Conservation (phyloP, 1,284 basidiomycete species). For the Takashimella tepidaria region DNA sequence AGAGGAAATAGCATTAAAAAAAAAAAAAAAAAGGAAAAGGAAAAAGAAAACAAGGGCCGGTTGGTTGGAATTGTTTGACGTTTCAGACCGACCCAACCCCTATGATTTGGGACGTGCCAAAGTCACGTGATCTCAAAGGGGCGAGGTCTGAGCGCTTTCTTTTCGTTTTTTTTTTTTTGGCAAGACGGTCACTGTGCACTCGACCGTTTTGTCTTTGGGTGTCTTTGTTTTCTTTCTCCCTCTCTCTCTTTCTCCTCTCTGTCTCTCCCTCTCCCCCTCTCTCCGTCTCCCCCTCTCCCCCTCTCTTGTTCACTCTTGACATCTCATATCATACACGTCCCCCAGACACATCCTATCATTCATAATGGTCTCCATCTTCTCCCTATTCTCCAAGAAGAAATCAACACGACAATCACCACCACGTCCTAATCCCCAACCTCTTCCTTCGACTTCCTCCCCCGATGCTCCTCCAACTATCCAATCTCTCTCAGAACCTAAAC, state of each 20-base stretch:
- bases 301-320: not conserved
- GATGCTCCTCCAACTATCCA: too few species aligned
- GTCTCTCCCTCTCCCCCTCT: not conserved
- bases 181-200: not conserved
- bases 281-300: not conserved
- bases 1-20: too few species aligned
- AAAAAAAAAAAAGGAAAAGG: too few species aligned
- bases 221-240: not conserved
- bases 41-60: too few species aligned
- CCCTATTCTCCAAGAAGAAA: conserved; percentile 36
- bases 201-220: too few species aligned
- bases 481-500: too few species aligned
- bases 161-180: not conserved
- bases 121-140: not conserved
- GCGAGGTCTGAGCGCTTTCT: not conserved
- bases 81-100: not conserved
- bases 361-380: conserved; percentile 34
- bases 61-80: too few species aligned
- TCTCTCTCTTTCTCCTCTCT: not conserved
- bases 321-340: too few species aligned
- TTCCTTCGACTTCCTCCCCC: conserved; percentile 1
- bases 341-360: too few species aligned
- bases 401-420: conserved; percentile 5
- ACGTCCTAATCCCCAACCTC: conserved; percentile 5
- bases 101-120: not conserved